A percentile compares a stretch with the other conserved stretches of the same genome.
phyloP scores from a whole-genome alignment of 495 filamentous ascomycete genomes.

The Chaetomium fimeti region DNA sequence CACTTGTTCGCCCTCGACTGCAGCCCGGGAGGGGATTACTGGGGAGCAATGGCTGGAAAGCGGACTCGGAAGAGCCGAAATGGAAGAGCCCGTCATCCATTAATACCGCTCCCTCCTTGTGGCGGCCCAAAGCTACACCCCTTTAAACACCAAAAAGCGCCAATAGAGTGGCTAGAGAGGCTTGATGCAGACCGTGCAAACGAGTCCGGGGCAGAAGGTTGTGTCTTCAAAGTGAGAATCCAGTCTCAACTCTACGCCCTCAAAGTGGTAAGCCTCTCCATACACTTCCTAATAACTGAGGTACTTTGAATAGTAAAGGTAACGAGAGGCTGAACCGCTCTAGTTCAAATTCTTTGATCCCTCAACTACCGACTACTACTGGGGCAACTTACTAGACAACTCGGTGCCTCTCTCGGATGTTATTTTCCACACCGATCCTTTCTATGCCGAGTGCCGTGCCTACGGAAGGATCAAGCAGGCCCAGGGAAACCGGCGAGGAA shows the following conservation, averaged over 20 bases:
- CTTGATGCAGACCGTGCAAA: not conserved
- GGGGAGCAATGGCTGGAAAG: not conserved
- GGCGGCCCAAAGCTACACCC: not conserved
- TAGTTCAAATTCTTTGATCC: too few relatives aligned
- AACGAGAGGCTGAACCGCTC: too few relatives aligned
- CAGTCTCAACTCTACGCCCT: not conserved
- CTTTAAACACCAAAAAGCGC: not conserved
- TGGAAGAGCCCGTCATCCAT: not conserved
- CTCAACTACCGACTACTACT: too few relatives aligned
- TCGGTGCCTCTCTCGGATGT: not conserved
- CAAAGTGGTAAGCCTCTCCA: not conserved
- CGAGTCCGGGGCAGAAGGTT: not conserved
- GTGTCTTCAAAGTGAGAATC: conserved; percentile 1
- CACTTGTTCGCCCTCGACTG: not conserved
- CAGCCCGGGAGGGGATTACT: not conserved
- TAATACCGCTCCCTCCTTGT: not conserved
- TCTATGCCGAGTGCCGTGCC: conserved; percentile 5
- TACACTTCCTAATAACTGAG: too few relatives aligned
- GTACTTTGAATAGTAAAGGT: not conserved
- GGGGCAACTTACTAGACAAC: not conserved
- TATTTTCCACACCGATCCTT: not conserved
- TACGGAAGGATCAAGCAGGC: not conserved
- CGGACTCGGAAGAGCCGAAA: too few relatives aligned
- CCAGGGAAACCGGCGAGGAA: not conserved
- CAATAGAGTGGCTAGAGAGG: conserved; percentile 10